phyloP scores from a whole-genome alignment of 2,329 filamentous ascomycete species.

The Cordyceps pruinosa region DNA sequence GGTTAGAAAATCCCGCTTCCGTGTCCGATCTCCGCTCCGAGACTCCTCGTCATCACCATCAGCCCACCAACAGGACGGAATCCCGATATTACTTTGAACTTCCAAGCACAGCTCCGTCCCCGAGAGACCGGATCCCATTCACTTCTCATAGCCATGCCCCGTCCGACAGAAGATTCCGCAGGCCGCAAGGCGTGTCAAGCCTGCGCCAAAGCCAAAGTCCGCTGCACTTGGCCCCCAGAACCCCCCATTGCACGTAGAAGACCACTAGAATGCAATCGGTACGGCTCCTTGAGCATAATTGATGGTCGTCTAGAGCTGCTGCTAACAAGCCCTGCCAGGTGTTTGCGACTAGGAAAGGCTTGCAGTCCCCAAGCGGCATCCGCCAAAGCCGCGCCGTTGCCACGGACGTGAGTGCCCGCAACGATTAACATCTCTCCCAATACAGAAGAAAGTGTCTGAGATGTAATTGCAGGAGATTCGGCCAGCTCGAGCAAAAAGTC shows the following conservation, averaged over 20 bases:
- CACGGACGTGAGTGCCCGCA: neutral
- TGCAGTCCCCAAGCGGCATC: neutral
- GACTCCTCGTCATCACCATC: neutral
- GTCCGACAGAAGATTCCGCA: neutral
- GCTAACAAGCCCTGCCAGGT: neutral
- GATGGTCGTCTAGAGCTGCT: neutral
- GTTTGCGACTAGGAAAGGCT: neutral
- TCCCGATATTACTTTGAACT: too few species aligned
- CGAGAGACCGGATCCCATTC: neutral
- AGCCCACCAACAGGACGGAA: neutral
- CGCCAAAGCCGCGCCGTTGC: neutral
- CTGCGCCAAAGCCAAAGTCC: constrained; percentile 1
- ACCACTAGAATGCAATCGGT: neutral
- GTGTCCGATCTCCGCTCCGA: neutral
- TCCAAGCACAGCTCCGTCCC: neutral
- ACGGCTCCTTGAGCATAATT: too few species aligned
- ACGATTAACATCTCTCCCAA: neutral
- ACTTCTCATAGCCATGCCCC: neutral
- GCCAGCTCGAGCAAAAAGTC: constrained; percentile 4
- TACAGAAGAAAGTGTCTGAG: neutral
- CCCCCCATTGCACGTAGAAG: neutral
- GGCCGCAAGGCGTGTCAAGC: neutral
- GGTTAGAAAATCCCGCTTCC: constrained; percentile 3
- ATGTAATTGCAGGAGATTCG: neutral
- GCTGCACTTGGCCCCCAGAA: neutral